Percentiles rank a stretch among this genome's conserved stretches.
These are phyloP conservation scores for Clonostachys byssicola DNA, from an alignment of 2,329 filamentous ascomycete species.

Conservation along the genomic window DNA sequence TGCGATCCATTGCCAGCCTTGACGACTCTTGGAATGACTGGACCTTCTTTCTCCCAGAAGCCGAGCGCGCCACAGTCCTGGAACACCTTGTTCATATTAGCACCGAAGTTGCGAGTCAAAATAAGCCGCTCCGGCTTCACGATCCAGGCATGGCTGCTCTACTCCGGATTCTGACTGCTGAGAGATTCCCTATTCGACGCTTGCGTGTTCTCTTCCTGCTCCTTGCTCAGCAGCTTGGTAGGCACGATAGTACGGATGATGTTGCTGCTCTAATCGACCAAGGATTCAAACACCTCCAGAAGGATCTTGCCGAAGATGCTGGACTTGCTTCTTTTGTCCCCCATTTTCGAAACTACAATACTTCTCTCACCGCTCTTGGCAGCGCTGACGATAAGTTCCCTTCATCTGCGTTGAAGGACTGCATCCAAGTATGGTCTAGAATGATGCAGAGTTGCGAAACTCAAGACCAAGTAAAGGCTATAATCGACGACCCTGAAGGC, in stretches of 20 bases:
- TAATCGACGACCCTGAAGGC: conserved; percentile 43
- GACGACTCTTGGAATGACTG: conserved; percentile 53
- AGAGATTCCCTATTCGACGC: conserved; percentile 47
- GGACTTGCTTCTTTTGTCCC: conserved; percentile 37
- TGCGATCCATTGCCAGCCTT: conserved; percentile 57
- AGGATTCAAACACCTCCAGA: conserved; percentile 24
- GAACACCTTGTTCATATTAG: conserved; percentile 56
- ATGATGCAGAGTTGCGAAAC: conserved; percentile 32
- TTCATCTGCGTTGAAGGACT: conserved; percentile 22
- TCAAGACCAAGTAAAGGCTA: conserved; percentile 32
- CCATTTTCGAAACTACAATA: conserved; percentile 40
- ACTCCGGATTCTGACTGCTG: conserved; percentile 42
- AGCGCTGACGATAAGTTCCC: conserved; percentile 23
- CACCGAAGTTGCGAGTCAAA: conserved; percentile 24
- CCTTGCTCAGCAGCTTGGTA: conserved; percentile 42
- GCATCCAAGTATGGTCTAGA: conserved; percentile 37
- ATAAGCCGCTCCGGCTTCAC: conserved; percentile 30
- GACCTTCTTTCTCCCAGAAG: conserved; percentile 45
- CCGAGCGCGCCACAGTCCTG: conserved; percentile 51
- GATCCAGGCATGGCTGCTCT: conserved; percentile 41
- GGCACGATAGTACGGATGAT: conserved; percentile 27
- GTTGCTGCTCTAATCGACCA: conserved; percentile 33
- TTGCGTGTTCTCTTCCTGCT: conserved; percentile 47
- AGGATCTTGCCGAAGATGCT: conserved; percentile 37
- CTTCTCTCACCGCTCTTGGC: conserved; percentile 37